Base-by-base conservation (phyloP, 495 filamentous ascomycete species). In the Trichoderma asperelloides region DNA sequence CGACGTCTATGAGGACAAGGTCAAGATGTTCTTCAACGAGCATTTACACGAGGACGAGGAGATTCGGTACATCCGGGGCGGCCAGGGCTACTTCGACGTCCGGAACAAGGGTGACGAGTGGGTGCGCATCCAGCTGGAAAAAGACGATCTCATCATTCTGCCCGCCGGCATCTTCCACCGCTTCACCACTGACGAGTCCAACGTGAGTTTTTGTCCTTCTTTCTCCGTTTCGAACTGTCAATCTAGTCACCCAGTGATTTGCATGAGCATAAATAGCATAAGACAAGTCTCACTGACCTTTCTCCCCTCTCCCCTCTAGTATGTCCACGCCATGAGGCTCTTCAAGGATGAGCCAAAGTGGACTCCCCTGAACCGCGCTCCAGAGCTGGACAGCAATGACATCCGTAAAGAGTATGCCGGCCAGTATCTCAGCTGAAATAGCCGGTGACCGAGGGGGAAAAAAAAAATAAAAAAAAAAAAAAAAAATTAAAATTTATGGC, bases 271-370 rank as follows among this genome's bases (percentile, higher is more conserved):
- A 8, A 1, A 13, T 12, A 13, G 4, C 18, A n/a, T 13, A 16
- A 16, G 43, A 47, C 15, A 16, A 47, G 43, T 47, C 15, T 16
- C 18, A 47, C 15, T 47, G 11, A 47, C 18, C 43, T 47, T 47
- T 15, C 16, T 13, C 16, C 43, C 41, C 41, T 12, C 41, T 45
- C 18, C 18, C 12, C 41, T 18, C 11, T 39, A 98, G 94, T 97
- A 94, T 74, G 89, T 97, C 73, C 90, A 93, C 75, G 95, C 96
- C 27, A 94, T 98, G 91, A 86, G 95, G 47, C 84, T 98, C 65
- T 98, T 98, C 86, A 93, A 97, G 82, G 95, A 98, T 67, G 93
- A 98, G 81, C 96, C 95, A 49, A 96, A 97, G 79, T 98, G 95
- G 95, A 98, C 93, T 67, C 91, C 95, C 18, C 77, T 98, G 72